Conservation (phyloP, 805 yeast genomes). For the Spathaspora passalidarum region DNA sequence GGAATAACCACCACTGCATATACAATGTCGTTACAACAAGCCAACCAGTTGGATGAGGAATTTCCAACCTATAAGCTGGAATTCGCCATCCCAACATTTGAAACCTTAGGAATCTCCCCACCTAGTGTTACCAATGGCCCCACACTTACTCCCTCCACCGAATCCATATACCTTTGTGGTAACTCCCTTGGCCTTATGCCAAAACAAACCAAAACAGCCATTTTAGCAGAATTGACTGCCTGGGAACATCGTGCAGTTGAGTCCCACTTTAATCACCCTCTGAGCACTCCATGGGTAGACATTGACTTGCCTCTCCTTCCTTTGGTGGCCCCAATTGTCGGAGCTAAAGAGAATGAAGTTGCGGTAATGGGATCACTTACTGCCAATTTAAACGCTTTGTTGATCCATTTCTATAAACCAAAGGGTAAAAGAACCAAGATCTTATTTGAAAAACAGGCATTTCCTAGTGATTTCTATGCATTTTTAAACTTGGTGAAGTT, state of each 20-base stretch:
- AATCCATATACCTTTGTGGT: constrained; percentile 74
- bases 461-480: constrained; percentile 91
- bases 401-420: constrained; percentile 76
- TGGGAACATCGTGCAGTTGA: constrained; percentile 84
- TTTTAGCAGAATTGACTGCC: constrained; percentile 68
- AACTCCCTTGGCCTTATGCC: constrained; percentile 96
- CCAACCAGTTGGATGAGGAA: constrained; percentile 35
- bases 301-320: constrained; percentile 77
- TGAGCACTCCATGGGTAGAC: constrained; percentile 70
- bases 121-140: constrained; percentile 8
- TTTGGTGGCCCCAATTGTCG: constrained; percentile 68
- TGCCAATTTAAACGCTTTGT: constrained; percentile 70
- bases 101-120: constrained; percentile 49
- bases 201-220: constrained; percentile 49
- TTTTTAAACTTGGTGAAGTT: constrained; percentile 68
- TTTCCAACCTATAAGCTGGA: constrained; percentile 38
- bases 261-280: constrained; percentile 74
- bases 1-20: no score
- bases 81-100: constrained; percentile 67
- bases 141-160: constrained; percentile 11
- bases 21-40: constrained; percentile 14
- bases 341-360: constrained; percentile 73
- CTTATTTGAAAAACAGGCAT: constrained; percentile 80
- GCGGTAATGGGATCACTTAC: constrained; percentile 89
- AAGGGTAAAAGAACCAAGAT: constrained; percentile 57